These are phyloP conservation scores for Termitomyces sp. DNA, from an alignment of 768 basidiomycete species.

Conservation along the genomic window DNA sequence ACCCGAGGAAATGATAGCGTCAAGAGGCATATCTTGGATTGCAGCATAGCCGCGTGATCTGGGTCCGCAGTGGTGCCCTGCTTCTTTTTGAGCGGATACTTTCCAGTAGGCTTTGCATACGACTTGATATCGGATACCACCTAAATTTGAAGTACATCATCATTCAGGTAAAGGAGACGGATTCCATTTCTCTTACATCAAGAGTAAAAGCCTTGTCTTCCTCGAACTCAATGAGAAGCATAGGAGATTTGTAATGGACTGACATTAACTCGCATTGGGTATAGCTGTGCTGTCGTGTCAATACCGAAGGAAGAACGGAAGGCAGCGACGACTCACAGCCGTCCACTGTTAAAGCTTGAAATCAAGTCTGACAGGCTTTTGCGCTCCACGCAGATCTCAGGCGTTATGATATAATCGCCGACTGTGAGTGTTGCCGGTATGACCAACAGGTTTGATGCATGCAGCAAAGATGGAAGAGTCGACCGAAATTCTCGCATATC, in stretches of 20 bases:
- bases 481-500: conserved; percentile 98
- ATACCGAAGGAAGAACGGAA: neutral
- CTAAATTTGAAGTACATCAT: conserved; percentile 29
- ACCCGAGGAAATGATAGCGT: conserved; percentile 88
- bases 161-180: neutral
- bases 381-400: conserved; percentile 93
- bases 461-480: conserved; percentile 83
- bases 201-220: conserved; percentile 94
- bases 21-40: conserved; percentile 91
- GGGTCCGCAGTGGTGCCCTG: conserved; percentile 26
- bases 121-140: conserved; percentile 65
- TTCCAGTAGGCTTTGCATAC: conserved; percentile 59
- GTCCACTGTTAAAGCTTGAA: conserved; percentile 90
- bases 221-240: conserved; percentile 95
- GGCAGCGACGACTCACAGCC: conserved; percentile 62
- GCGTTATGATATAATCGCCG: conserved; percentile 94
- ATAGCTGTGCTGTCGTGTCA: conserved; percentile 52
- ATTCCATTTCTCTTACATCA: conserved; percentile 48
- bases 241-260: conserved; percentile 89
- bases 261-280: conserved; percentile 98
- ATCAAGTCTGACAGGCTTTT: conserved; percentile 93
- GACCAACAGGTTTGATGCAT: conserved; percentile 75
- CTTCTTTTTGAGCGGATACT: conserved; percentile 57
- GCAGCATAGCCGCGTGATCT: conserved; percentile 52
- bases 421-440: conserved; percentile 92